phyloP scores from a whole-genome alignment of 2,329 filamentous ascomycete genomes.

The Trichoderma harzianum region DNA sequence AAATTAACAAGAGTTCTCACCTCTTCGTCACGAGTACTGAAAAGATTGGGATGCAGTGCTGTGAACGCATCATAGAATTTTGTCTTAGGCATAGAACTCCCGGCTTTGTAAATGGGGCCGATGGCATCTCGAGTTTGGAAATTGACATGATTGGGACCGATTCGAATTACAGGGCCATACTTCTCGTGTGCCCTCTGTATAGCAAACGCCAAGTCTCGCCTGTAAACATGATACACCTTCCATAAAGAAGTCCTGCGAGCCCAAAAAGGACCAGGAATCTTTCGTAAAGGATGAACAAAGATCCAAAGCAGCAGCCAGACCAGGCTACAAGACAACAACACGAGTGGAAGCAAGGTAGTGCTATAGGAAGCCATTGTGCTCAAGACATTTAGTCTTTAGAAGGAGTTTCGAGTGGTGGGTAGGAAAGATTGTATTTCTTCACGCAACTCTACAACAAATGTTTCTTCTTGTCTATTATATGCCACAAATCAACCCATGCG shows the following conservation, averaged over 20 bases:
- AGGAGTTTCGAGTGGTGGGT: neutral
- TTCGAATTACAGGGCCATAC: neutral
- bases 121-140: neutral
- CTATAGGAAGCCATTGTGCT: neutral
- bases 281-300: neutral
- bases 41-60: neutral
- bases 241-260: neutral
- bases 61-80: neutral
- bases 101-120: neutral
- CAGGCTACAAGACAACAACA: neutral
- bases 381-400: neutral
- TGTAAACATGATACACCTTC: neutral
- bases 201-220: neutral
- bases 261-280: neutral
- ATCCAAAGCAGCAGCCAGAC: neutral
- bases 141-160: neutral
- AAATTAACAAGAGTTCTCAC: neutral
- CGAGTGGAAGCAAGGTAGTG: neutral
- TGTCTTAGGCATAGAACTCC: neutral
- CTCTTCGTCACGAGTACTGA: neutral
- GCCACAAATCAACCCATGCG: neutral
- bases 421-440: neutral
- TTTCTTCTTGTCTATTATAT: neutral
- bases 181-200: neutral
- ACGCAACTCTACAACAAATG: neutral